Conservation (phyloP, 495 filamentous ascomycete species). For the Parachaetomium inaequale region DNA sequence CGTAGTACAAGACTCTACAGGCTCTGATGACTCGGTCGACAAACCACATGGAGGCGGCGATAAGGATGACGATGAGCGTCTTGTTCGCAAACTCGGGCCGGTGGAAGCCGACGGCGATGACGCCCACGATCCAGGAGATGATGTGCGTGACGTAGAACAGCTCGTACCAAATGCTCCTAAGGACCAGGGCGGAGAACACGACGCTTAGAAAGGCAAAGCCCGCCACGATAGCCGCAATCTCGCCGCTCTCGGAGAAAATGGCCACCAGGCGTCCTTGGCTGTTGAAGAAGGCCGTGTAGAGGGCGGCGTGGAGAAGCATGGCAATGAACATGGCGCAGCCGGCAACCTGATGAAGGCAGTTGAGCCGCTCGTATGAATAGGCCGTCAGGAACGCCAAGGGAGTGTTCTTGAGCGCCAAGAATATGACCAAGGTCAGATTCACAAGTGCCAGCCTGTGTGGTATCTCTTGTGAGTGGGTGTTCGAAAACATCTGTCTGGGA, state of each 20-base stretch:
- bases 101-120: constrained; percentile 53
- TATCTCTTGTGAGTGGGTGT: background rate
- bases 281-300: constrained; percentile 44
- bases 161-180: constrained; percentile 52
- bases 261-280: constrained; percentile 20
- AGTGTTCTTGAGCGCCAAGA: constrained; percentile 59
- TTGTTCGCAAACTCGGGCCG: constrained; percentile 45
- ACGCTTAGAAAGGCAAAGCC: constrained; percentile 47
- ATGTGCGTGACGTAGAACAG: constrained; percentile 57
- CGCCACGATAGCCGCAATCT: constrained; percentile 45
- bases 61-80: constrained; percentile 42
- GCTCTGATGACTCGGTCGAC: constrained; percentile 51
- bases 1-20: constrained; percentile 46
- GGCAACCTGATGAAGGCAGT: constrained; percentile 55
- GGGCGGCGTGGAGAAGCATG: constrained; percentile 42
- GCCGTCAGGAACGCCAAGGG: constrained; percentile 55
- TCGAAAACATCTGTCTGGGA: background rate
- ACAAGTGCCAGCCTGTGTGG: constrained; percentile 49
- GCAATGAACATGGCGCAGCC: constrained; percentile 52
- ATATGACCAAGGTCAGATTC: constrained; percentile 55
- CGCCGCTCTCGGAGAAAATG: constrained; percentile 23
- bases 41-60: constrained; percentile 49
- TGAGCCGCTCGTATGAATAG: constrained; percentile 59
- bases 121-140: constrained; percentile 46
- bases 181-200: constrained; percentile 42